Percentiles rank a stretch among this genome's conserved stretches.
Evolutionary conservation across 2,329 filamentous ascomycete genomes (phyloP).

Genomic region (Endoconidiophora laricicola): DNA sequence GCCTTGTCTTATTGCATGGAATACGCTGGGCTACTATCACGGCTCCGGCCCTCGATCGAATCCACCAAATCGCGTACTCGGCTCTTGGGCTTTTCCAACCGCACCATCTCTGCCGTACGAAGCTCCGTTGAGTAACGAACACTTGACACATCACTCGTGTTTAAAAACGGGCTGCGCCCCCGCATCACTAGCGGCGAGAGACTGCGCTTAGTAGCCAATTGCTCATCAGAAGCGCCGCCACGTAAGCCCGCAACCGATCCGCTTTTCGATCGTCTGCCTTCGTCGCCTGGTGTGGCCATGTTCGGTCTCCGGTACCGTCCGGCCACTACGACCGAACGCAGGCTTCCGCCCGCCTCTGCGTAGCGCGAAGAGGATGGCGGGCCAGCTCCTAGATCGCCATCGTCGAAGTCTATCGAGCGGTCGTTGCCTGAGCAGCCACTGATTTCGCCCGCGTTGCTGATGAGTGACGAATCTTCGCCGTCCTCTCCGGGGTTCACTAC

Average conservation of each 20-base stretch:
- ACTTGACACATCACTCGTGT: constrained; percentile 6
- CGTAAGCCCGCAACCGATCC: not conserved
- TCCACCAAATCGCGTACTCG: constrained; percentile 40
- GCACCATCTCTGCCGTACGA: constrained; percentile 30
- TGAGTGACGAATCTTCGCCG: constrained; percentile 8
- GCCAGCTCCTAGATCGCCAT: not conserved
- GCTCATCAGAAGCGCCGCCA: constrained; percentile 1
- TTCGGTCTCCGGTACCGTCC: no score
- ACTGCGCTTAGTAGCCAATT: constrained; percentile 2
- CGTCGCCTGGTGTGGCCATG: not conserved
- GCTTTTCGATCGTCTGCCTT: not conserved
- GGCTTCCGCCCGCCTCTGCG: not conserved
- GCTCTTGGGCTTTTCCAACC: constrained; percentile 25
- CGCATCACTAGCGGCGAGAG: constrained; percentile 6
- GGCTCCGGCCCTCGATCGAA: constrained; percentile 32
- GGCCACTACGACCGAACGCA: not conserved
- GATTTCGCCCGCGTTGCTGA: constrained; percentile 11
- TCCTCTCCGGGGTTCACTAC: constrained; percentile 8
- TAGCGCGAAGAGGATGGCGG: not conserved
- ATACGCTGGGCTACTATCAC: constrained; percentile 24
- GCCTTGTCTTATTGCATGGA: not conserved
- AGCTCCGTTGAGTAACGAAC: constrained; percentile 8
- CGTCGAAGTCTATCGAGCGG: constrained; percentile 1
- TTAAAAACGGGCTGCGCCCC: constrained; percentile 7
- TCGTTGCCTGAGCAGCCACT: constrained; percentile 1